phyloP scores from a whole-genome alignment of 2,329 filamentous ascomycete species.

The Plenodomus biglobosus region DNA sequence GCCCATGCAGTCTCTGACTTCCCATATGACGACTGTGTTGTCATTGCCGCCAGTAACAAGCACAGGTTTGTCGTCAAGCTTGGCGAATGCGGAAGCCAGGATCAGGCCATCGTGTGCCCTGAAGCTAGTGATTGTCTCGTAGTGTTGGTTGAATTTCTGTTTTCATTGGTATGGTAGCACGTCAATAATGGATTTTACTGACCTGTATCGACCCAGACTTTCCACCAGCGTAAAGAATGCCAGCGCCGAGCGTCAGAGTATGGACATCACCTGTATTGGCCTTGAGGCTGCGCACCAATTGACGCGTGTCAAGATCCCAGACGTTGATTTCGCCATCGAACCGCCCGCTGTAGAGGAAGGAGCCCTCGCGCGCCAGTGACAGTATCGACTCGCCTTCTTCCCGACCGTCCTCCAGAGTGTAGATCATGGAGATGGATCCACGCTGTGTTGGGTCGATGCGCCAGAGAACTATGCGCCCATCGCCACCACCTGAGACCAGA shows the following conservation, averaged over 20 bases:
- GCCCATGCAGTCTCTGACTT: conserved; percentile 62
- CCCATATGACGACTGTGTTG: conserved; percentile 85
- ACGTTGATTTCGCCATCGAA: conserved; percentile 86
- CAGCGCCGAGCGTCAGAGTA: conserved; percentile 81
- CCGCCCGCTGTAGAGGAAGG: conserved; percentile 89
- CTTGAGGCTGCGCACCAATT: conserved; percentile 84
- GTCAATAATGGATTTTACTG: background rate
- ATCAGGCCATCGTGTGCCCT: conserved; percentile 85
- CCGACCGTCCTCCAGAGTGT: conserved; percentile 62
- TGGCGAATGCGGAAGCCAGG: conserved; percentile 76
- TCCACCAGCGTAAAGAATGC: conserved; percentile 84
- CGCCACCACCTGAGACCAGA: conserved; percentile 86
- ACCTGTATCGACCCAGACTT: conserved; percentile 85
- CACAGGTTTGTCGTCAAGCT: conserved; percentile 71
- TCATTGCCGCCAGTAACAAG: conserved; percentile 95
- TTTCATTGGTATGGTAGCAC: conserved; percentile 16
- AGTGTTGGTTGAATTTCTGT: conserved; percentile 76
- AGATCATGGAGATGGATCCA: conserved; percentile 69
- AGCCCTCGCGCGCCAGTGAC: conserved; percentile 82
- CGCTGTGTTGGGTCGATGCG: conserved; percentile 62
- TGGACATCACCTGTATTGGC: conserved; percentile 80
- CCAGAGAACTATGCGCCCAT: conserved; percentile 96
- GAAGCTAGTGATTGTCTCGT: conserved; percentile 77
- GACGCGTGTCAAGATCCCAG: conserved; percentile 94
- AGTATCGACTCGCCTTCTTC: conserved; percentile 65